Percentiles rank a stretch among this genome's conserved stretches.
Conservation (phyloP, 345 rosid species). For the Euphorbia tirucalli region DNA sequence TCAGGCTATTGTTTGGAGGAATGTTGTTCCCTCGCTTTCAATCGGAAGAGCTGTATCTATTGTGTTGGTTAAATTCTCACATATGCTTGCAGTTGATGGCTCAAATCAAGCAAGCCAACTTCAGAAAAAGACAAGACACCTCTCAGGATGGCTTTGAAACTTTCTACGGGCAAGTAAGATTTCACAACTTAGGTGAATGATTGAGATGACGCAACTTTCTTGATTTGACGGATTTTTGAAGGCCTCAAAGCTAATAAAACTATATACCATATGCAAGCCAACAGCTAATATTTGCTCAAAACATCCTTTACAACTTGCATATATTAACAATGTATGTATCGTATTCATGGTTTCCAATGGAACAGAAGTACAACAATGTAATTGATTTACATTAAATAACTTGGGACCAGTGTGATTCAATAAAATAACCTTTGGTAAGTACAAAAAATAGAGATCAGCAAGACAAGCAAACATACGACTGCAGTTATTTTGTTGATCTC, state of each 20-base stretch:
- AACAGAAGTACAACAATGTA: not conserved
- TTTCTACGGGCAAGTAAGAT: not conserved
- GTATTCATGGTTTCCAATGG: constrained; percentile 1
- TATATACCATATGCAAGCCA: too few species aligned
- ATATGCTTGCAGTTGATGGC: too few species aligned
- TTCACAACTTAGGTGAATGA: not conserved
- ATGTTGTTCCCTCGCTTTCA: too few species aligned
- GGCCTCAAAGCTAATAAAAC: too few species aligned
- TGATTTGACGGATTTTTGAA: too few species aligned
- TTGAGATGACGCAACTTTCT: not conserved
- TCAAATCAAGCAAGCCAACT: too few species aligned
- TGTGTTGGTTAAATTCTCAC: too few species aligned
- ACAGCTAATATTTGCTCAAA: too few species aligned
- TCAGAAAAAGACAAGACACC: not conserved
- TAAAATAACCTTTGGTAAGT: not conserved
- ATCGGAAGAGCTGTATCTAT: too few species aligned
- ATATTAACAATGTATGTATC: too few species aligned
- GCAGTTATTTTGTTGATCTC: constrained; percentile 10
- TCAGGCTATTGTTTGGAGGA: too few species aligned
- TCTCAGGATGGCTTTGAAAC: constrained; percentile 9
- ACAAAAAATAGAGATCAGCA: not conserved
- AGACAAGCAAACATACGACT: not conserved
- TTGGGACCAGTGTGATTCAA: not conserved
- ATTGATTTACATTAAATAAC: not conserved
- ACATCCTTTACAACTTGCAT: too few species aligned